These are phyloP conservation scores for Trifolium dubium DNA, from an alignment of 306 rosid species.

Conservation along the genomic window DNA sequence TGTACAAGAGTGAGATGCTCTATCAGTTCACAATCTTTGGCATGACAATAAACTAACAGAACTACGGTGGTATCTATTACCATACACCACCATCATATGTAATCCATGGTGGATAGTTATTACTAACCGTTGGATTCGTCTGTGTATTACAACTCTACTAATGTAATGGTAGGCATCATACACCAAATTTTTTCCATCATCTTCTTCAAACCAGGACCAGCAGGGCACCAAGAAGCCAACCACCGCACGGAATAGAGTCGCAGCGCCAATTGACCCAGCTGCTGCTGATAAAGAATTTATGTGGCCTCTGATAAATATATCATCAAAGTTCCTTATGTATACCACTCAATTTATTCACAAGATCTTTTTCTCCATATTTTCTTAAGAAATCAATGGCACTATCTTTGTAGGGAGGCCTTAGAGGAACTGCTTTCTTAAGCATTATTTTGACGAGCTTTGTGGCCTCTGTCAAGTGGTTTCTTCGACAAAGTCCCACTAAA, in stretches of 20 bases:
- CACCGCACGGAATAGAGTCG: background rate
- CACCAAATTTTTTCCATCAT: background rate
- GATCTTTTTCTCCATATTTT: constrained; percentile 59
- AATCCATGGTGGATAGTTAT: background rate
- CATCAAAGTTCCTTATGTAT: constrained; percentile 25
- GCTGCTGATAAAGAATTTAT: constrained; percentile 11
- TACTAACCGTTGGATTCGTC: background rate
- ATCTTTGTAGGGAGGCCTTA: constrained; percentile 51
- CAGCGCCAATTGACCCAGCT: background rate
- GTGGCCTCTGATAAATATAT: constrained; percentile 10
- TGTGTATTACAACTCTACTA: background rate
- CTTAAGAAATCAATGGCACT: constrained; percentile 46
- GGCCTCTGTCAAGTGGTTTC: constrained; percentile 58
- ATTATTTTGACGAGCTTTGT: constrained; percentile 61
- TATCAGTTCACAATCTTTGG: constrained; percentile 4
- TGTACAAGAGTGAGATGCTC: background rate
- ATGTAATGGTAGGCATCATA: background rate
- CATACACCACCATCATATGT: background rate
- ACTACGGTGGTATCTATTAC: background rate
- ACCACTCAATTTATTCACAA: constrained; percentile 50
- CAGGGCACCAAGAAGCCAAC: background rate
- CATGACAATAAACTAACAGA: background rate
- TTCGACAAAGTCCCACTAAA: constrained; percentile 67
- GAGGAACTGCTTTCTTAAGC: constrained; percentile 65
- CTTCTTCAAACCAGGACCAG: background rate